Evolutionary conservation across 129 eudicot genomes (phyloP).

Genomic region (Gnaphalium uliginosum): DNA sequence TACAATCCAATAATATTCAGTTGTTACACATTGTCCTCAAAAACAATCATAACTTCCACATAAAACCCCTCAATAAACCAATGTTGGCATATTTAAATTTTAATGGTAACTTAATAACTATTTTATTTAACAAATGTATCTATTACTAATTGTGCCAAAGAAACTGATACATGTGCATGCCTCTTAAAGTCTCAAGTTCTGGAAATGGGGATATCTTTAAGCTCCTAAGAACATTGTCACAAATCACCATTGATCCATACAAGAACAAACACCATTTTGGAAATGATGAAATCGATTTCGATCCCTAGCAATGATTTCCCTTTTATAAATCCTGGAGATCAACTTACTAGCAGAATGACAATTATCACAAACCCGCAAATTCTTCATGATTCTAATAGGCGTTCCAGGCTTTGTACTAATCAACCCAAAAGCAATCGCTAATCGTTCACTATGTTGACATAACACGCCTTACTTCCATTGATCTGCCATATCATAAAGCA

Average conservation of each 20-base stretch:
- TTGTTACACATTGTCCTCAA: too few species aligned
- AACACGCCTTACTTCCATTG: slow-evolving; percentile 19
- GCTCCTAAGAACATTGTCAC: background rate
- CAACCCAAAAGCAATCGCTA: slow-evolving; percentile 23
- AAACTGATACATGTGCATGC: too few species aligned
- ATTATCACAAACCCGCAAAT: slow-evolving; percentile 14
- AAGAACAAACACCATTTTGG: slow-evolving; percentile 2
- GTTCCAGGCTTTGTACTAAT: slow-evolving; percentile 19
- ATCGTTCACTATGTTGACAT: slow-evolving; percentile 21
- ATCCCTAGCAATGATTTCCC: slow-evolving; percentile 25
- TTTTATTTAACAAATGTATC: too few species aligned
- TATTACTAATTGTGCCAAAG: too few species aligned
- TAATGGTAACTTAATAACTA: too few species aligned
- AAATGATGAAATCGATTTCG: slow-evolving; percentile 24
- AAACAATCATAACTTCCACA: too few species aligned
- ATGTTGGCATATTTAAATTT: too few species aligned
- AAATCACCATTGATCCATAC: slow-evolving; percentile 20
- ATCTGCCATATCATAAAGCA: slow-evolving; percentile 17
- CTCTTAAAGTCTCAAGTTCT: too few species aligned
- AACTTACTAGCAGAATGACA: slow-evolving; percentile 20
- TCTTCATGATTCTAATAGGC: slow-evolving; percentile 27
- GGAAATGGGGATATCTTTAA: background rate
- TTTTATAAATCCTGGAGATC: slow-evolving; percentile 19
- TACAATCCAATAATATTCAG: too few species aligned
- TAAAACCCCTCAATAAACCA: too few species aligned